Percentiles rank a stretch among this genome's conserved stretches.
Conservation (phyloP, 1,284 basidiomycete species). For the Hemileia vastatrix region DNA sequence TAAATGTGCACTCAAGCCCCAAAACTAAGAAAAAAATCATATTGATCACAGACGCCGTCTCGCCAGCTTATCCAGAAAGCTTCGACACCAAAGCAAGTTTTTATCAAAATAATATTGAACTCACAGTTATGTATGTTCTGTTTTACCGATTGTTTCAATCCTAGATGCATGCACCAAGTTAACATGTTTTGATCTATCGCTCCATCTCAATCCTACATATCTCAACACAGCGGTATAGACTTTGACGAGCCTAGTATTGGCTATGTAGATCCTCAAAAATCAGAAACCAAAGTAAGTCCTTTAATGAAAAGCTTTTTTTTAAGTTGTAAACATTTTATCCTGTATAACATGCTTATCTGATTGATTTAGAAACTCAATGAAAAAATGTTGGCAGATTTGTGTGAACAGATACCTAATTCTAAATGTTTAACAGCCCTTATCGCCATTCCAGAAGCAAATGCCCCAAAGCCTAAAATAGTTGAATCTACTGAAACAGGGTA, state of each 20-base stretch:
- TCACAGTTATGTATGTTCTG: slow-evolving; percentile 13
- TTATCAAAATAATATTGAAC: slow-evolving; percentile 4
- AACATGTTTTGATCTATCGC: background rate
- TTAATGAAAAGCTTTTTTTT: background rate
- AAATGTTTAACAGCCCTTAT: slow-evolving; percentile 3
- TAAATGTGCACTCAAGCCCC: no score
- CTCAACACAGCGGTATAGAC: slow-evolving; percentile 17
- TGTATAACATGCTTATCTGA: background rate
- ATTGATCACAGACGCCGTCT: slow-evolving; percentile 5
- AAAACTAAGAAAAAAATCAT: slow-evolving; percentile 16
- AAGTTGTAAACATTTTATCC: background rate
- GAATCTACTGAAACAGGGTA: background rate
- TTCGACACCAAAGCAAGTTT: slow-evolving; percentile 1
- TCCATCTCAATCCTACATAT: no score
- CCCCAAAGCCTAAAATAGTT: slow-evolving; percentile 4
- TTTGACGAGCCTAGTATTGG: slow-evolving; percentile 8
- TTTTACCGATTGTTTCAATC: background rate
- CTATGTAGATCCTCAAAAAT: slow-evolving; percentile 10
- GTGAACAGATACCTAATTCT: slow-evolving; percentile 5
- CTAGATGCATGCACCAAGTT: background rate
- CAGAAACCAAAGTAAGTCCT: slow-evolving; percentile 11
- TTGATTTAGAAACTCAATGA: slow-evolving; percentile 1
- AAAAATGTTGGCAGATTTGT: background rate
- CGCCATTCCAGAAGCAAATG: slow-evolving; percentile 9
- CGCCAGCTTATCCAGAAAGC: slow-evolving; percentile 10